Conservation (phyloP, 208 protist genomes). For the Trypanosoma grayi region DNA sequence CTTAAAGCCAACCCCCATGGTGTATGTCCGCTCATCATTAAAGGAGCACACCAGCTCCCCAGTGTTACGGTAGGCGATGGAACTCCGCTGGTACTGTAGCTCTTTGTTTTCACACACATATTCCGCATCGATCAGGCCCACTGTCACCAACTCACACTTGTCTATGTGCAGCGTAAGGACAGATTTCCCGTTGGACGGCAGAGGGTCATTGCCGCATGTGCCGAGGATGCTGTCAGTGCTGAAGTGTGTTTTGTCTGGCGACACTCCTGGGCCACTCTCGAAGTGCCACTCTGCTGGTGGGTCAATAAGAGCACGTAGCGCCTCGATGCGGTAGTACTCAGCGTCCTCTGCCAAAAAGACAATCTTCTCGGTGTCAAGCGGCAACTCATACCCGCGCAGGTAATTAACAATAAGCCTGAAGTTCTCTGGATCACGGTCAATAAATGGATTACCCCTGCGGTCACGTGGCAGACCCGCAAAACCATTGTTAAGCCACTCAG, state of each 20-base stretch:
- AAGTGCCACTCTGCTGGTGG: constrained; percentile 63
- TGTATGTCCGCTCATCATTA: constrained; percentile 25
- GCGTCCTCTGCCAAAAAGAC: constrained; percentile 79
- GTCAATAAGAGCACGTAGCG: constrained; percentile 53
- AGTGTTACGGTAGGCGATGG: constrained; percentile 77
- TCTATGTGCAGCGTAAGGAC: constrained; percentile 68
- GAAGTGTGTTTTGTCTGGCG: constrained; percentile 48
- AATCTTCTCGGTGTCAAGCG: constrained; percentile 53
- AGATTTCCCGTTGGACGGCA: constrained; percentile 42
- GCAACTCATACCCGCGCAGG: constrained; percentile 80
- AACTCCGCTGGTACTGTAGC: constrained; percentile 47
- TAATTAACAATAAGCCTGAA: constrained; percentile 84
- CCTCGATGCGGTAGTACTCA: constrained; percentile 51
- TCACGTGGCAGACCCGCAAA: constrained; percentile 77
- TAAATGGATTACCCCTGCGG: constrained; percentile 63
- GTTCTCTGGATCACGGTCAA: constrained; percentile 79
- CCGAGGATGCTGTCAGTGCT: constrained; percentile 74
- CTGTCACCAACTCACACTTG: constrained; percentile 67
- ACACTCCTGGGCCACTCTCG: constrained; percentile 69
- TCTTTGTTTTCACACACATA: constrained; percentile 41
- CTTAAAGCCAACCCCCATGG: constrained; percentile 44
- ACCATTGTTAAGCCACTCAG: constrained; percentile 58
- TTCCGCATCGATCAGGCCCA: constrained; percentile 65
- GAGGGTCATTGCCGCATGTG: constrained; percentile 67
- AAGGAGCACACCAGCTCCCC: constrained; percentile 55